A percentile compares a stretch with the other conserved stretches of the same genome.
Evolutionary conservation across 495 filamentous ascomycete species (phyloP).

Genomic region (Penicillium fimorum): DNA sequence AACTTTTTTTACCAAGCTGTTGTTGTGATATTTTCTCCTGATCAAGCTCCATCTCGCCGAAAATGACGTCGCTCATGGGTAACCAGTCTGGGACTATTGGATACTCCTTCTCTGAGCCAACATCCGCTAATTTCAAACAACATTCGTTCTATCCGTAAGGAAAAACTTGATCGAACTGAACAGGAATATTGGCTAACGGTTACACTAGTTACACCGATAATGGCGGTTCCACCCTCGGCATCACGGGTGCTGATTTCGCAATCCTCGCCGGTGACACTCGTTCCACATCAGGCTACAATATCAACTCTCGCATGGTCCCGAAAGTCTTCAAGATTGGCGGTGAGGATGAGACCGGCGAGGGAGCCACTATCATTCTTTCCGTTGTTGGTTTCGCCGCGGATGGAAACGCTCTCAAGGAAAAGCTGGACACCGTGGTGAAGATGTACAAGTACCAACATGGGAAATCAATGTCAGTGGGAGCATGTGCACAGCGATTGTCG

Average conservation of each 20-base stretch:
- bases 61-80: slow-evolving; percentile 49
- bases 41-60: slow-evolving; percentile 4
- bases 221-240: slow-evolving; percentile 93
- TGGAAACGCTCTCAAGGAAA: slow-evolving; percentile 84
- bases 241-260: slow-evolving; percentile 87
- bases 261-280: slow-evolving; percentile 97
- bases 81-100: slow-evolving; percentile 46
- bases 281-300: slow-evolving; percentile 93
- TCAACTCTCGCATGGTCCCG: slow-evolving; percentile 89
- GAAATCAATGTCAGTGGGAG: slow-evolving; percentile 86
- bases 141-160: slow-evolving; percentile 92
- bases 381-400: slow-evolving; percentile 96
- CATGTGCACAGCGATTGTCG: slow-evolving; percentile 86
- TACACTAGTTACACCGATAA: slow-evolving; percentile 88
- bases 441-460: slow-evolving; percentile 97
- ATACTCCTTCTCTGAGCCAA: slow-evolving; percentile 61
- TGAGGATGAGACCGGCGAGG: slow-evolving; percentile 76
- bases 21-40: neutral
- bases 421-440: slow-evolving; percentile 86
- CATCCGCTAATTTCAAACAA: slow-evolving; percentile 54
- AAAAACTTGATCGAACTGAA: neutral
- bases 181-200: slow-evolving; percentile 12
- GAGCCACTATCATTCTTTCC: slow-evolving; percentile 80
- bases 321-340: slow-evolving; percentile 97
- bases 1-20: neutral